Conservation (phyloP, 1,284 basidiomycete species). For the Cryptococcus sp. region DNA sequence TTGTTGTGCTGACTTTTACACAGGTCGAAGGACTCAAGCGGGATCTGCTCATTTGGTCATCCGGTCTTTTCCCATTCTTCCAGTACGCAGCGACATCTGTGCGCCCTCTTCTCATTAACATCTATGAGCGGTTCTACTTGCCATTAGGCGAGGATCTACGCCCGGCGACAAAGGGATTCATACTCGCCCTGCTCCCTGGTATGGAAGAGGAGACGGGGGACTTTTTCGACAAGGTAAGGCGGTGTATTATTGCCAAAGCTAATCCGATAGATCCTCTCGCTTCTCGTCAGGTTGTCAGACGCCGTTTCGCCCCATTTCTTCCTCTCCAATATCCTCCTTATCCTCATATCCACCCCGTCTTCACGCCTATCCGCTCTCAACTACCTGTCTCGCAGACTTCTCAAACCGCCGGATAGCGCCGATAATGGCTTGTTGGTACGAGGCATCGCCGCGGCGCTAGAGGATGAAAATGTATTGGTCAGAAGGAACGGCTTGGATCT, state of each 20-base stretch:
- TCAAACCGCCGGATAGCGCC: slow-evolving; percentile 56
- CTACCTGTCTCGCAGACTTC: slow-evolving; percentile 77
- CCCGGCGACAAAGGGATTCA: slow-evolving; percentile 89
- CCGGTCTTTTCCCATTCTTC: slow-evolving; percentile 96
- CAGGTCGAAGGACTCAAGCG: slow-evolving; percentile 83
- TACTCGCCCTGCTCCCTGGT: slow-evolving; percentile 88
- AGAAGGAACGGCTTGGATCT: slow-evolving; percentile 79
- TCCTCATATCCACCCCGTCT: slow-evolving; percentile 85
- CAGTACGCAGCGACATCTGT: slow-evolving; percentile 96
- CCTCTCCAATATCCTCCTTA: slow-evolving; percentile 91
- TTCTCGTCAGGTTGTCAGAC: slow-evolving; percentile 79
- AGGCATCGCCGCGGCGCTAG: slow-evolving; percentile 82
- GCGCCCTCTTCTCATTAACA: slow-evolving; percentile 80
- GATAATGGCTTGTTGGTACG: slow-evolving; percentile 91
- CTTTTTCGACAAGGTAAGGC: slow-evolving; percentile 83
- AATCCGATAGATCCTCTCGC: slow-evolving; percentile 65
- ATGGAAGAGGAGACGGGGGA: slow-evolving; percentile 95
- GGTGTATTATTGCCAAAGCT: background rate
- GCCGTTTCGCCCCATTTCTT: slow-evolving; percentile 85
- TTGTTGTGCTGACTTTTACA: slow-evolving; percentile 1
- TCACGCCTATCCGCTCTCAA: slow-evolving; percentile 85
- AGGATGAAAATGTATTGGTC: slow-evolving; percentile 86
- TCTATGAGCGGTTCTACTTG: slow-evolving; percentile 88
- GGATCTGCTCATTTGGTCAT: slow-evolving; percentile 92
- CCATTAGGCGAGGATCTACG: slow-evolving; percentile 79